A percentile compares a stretch with the other conserved stretches of the same genome.
phyloP scores from a whole-genome alignment of 768 basidiomycete species.

The Psilocybe cubensis region DNA sequence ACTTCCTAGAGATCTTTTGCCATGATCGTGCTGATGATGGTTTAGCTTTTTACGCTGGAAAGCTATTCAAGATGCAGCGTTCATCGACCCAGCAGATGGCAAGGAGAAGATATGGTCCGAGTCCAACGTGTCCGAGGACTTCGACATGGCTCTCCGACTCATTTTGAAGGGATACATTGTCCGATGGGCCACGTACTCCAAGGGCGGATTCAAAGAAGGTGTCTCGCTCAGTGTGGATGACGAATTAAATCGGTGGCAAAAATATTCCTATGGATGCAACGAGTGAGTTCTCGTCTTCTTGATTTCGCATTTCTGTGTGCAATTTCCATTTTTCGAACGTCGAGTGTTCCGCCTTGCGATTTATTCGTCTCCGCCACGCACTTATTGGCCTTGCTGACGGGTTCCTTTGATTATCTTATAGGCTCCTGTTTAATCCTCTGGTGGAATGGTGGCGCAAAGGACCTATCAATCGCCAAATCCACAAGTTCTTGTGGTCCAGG shows the following conservation, averaged over 20 bases:
- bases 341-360: slow-evolving; percentile 31
- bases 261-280: slow-evolving; percentile 67
- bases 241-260: slow-evolving; percentile 91
- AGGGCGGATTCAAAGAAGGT: slow-evolving; percentile 90
- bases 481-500: slow-evolving; percentile 72
- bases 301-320: neutral
- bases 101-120: slow-evolving; percentile 79
- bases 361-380: neutral
- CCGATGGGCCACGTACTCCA: slow-evolving; percentile 83
- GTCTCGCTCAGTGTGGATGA: slow-evolving; percentile 88
- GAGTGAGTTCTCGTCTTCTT: slow-evolving; percentile 49
- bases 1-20: neutral
- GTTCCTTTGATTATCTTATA: slow-evolving; percentile 32
- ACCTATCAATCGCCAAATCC: slow-evolving; percentile 78
- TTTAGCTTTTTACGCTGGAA: slow-evolving; percentile 76
- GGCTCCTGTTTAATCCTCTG: slow-evolving; percentile 83
- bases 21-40: no score
- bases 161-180: slow-evolving; percentile 68
- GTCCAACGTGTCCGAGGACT: slow-evolving; percentile 80
- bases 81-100: slow-evolving; percentile 66
- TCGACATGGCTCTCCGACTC: slow-evolving; percentile 76
- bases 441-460: slow-evolving; percentile 76
- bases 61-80: slow-evolving; percentile 83
- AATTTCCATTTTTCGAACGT: neutral
- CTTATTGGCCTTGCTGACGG: neutral